Evolutionary conservation across 768 basidiomycete genomes (phyloP).

Genomic region (Suillus weaverae): DNA sequence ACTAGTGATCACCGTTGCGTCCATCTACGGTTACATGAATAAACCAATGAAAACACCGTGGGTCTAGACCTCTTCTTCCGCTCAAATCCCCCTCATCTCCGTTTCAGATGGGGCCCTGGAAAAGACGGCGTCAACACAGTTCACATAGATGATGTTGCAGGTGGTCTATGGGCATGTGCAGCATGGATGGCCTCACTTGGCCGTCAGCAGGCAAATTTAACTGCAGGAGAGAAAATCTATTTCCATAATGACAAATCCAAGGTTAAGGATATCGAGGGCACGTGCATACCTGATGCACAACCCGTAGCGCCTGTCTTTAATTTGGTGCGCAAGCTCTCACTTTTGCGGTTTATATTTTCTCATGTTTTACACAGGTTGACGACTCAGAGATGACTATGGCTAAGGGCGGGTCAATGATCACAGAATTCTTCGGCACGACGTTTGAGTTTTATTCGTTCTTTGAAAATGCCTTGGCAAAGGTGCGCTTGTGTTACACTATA

Average conservation of each 20-base stretch:
- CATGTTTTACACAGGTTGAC: conserved; percentile 54
- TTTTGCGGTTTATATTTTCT: neutral
- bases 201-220: conserved; percentile 58
- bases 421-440: conserved; percentile 73
- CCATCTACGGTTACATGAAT: conserved; percentile 80
- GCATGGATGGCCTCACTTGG: conserved; percentile 70
- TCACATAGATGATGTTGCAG: conserved; percentile 79
- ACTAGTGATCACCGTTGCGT: conserved; percentile 69
- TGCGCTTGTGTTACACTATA: conserved; percentile 22
- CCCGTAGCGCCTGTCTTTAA: conserved; percentile 81
- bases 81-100: conserved; percentile 10
- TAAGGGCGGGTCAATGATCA: conserved; percentile 63
- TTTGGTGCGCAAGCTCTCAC: conserved; percentile 45
- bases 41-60: conserved; percentile 86
- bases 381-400: conserved; percentile 71
- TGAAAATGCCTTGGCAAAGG: conserved; percentile 68
- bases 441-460: conserved; percentile 80
- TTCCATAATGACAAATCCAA: conserved; percentile 72
- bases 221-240: conserved; percentile 65
- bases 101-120: conserved; percentile 72
- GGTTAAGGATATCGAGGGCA: conserved; percentile 60
- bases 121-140: conserved; percentile 74
- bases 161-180: conserved; percentile 73
- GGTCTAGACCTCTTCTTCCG: conserved; percentile 9
- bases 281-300: conserved; percentile 54